phyloP scores from a whole-genome alignment of 2,329 filamentous ascomycete species.

The Fusarium decemcellulare region DNA sequence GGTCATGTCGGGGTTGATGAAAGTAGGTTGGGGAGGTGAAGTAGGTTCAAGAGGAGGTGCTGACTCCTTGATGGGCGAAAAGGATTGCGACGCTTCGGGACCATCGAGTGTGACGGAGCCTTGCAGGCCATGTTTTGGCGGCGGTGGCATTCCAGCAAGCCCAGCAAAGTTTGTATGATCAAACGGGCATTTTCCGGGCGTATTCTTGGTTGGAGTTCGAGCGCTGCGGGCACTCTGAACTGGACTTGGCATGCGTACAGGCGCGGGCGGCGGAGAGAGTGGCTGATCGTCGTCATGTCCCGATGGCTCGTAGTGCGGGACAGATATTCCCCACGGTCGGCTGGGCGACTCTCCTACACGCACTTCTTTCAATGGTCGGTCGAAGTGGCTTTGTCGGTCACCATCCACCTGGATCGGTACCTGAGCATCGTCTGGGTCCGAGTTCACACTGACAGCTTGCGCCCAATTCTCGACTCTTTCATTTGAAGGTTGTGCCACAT shows the following conservation, averaged over 20 bases:
- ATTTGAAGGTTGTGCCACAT: slow-evolving; percentile 69
- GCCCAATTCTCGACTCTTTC: slow-evolving; percentile 90
- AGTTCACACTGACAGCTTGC: slow-evolving; percentile 76
- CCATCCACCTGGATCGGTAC: slow-evolving; percentile 58
- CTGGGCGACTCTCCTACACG: slow-evolving; percentile 95
- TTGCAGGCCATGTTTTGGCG: slow-evolving; percentile 24
- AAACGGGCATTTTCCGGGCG: slow-evolving; percentile 71
- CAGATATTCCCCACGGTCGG: slow-evolving; percentile 91
- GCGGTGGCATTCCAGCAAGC: slow-evolving; percentile 48
- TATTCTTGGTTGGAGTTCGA: slow-evolving; percentile 46
- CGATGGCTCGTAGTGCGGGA: slow-evolving; percentile 72
- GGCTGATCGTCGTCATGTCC: slow-evolving; percentile 58
- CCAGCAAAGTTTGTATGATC: slow-evolving; percentile 62
- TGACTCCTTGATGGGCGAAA: slow-evolving; percentile 41
- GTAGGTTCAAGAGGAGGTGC: slow-evolving; percentile 34
- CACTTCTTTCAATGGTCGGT: slow-evolving; percentile 88
- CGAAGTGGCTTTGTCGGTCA: slow-evolving; percentile 81
- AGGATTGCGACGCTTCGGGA: slow-evolving; percentile 28
- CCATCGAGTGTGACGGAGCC: slow-evolving; percentile 25
- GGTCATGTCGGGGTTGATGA: slow-evolving; percentile 62
- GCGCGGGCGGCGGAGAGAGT: slow-evolving; percentile 70
- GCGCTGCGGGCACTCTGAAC: slow-evolving; percentile 43
- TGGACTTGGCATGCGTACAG: slow-evolving; percentile 64
- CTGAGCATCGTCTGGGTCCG: slow-evolving; percentile 50
- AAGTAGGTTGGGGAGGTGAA: slow-evolving; percentile 60